phyloP scores from a whole-genome alignment of 2,329 filamentous ascomycete genomes.

The Xylaria sp. region DNA sequence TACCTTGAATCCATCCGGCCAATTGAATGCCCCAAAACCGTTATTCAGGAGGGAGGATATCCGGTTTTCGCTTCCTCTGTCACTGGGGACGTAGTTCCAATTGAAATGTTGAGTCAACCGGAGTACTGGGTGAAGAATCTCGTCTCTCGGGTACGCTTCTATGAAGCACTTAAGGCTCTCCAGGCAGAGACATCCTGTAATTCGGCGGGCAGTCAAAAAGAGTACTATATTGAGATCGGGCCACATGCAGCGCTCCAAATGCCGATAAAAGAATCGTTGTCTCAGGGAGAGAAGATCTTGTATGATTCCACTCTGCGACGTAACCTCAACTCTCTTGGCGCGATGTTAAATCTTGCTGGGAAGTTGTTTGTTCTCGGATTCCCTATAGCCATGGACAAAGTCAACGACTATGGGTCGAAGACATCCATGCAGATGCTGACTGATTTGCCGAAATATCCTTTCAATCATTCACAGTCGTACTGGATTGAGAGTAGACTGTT shows the following conservation, averaged over 20 bases:
- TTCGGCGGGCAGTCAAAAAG: background rate
- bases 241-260: background rate
- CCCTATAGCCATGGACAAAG: constrained; percentile 9
- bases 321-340: background rate
- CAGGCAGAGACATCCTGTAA: background rate
- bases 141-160: background rate
- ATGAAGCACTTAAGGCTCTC: background rate
- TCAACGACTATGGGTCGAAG: background rate
- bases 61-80: background rate
- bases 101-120: background rate
- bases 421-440: background rate
- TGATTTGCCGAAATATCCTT: constrained; percentile 55
- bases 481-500: constrained; percentile 52
- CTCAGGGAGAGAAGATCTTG: background rate
- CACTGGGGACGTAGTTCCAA: background rate
- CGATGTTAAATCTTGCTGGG: background rate
- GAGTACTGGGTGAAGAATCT: constrained; percentile 22
- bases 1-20: background rate
- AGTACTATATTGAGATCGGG: background rate
- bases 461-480: constrained; percentile 52
- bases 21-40: background rate
- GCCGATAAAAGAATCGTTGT: background rate
- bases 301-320: background rate
- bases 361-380: background rate
- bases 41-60: too few species aligned